These are phyloP conservation scores for Ailanthus altissimus DNA, from an alignment of 345 rosid genomes.

Conservation along the genomic window DNA sequence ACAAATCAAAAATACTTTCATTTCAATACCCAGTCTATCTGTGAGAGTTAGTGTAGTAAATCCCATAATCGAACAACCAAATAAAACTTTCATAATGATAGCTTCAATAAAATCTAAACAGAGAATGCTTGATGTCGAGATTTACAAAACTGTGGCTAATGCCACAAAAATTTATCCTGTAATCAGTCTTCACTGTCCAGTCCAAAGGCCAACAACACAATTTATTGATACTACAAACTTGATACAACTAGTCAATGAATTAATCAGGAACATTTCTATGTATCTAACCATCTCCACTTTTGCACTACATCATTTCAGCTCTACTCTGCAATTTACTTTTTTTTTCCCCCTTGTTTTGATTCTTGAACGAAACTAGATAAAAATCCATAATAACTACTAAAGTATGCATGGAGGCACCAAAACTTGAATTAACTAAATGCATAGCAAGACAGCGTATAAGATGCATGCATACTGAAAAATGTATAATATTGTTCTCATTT, in stretches of 20 bases:
- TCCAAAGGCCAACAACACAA: background rate
- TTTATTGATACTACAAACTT: background rate
- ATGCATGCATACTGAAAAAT: background rate
- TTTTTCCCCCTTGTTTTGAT: background rate
- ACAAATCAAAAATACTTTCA: background rate
- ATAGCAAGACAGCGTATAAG: background rate
- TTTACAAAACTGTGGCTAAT: background rate
- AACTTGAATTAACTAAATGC: too few relatives aligned
- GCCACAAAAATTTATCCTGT: background rate
- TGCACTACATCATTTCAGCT: background rate
- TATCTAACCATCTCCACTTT: background rate
- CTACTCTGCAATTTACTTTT: background rate
- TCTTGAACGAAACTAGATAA: background rate
- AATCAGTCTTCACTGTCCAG: background rate
- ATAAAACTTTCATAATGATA: constrained; percentile 5
- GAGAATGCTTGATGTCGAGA: background rate
- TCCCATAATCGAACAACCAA: background rate
- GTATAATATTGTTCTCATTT: background rate
- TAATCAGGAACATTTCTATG: background rate
- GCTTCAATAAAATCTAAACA: background rate
- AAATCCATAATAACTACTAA: background rate
- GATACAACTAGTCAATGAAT: background rate
- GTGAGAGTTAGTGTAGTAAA: background rate
- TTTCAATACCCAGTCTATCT: background rate
- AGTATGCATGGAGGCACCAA: background rate